phyloP scores from a whole-genome alignment of 1,139 yeast species.

The Yamadazyma trypodendri region DNA sequence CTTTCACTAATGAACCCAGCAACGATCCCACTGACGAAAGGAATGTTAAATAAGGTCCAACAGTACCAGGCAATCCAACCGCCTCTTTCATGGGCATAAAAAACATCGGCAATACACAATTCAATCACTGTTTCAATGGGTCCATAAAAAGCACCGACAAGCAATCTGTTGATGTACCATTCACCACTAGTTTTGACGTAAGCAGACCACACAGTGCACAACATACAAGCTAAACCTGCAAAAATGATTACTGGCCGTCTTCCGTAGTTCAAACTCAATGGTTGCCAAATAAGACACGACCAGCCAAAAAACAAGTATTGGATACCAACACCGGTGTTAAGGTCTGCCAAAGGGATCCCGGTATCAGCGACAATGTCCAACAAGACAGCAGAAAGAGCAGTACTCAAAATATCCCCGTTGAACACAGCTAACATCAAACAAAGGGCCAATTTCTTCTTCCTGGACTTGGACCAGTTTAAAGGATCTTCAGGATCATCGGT shows the following conservation, averaged over 20 bases:
- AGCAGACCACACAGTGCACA: conserved; percentile 45
- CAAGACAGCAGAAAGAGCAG: conserved; percentile 13
- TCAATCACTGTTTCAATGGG: conserved; percentile 59
- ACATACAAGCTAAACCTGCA: conserved; percentile 22
- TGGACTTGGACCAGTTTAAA: conserved; percentile 22
- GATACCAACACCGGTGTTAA: conserved; percentile 32
- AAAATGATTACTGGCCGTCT: conserved; percentile 50
- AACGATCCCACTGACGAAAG: conserved; percentile 46
- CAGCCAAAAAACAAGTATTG: conserved; percentile 33
- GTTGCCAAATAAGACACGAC: conserved; percentile 17
- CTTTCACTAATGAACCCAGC: conserved; percentile 50
- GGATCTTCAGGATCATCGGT: conserved; percentile 27
- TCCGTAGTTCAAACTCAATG: conserved; percentile 32
- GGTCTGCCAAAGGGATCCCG: conserved; percentile 19
- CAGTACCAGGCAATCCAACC: conserved; percentile 42
- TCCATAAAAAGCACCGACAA: conserved; percentile 51
- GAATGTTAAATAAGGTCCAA: conserved; percentile 39
- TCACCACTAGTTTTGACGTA: conserved; percentile 35
- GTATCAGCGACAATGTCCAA: conserved; percentile 16
- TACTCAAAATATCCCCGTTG: conserved; percentile 11
- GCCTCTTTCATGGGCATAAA: conserved; percentile 53
- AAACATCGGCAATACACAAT: conserved; percentile 48
- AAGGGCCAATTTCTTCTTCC: conserved; percentile 18
- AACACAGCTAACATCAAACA: conserved; percentile 15
- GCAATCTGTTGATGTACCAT: conserved; percentile 40